A percentile compares a stretch with the other conserved stretches of the same genome.
phyloP scores from a whole-genome alignment of 1,139 yeast species.

The Lodderomyces margitis region DNA sequence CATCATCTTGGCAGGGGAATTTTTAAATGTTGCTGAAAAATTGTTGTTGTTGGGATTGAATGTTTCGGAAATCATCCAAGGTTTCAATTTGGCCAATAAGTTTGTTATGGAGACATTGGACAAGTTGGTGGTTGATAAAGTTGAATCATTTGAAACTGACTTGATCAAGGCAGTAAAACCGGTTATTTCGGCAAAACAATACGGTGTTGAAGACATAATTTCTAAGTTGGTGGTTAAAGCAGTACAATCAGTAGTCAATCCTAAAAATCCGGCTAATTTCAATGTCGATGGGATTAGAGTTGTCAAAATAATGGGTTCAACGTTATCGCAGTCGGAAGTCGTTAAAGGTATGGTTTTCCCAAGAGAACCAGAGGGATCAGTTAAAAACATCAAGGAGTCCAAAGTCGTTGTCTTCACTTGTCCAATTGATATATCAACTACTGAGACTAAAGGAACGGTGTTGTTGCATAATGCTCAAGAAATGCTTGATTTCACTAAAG shows the following conservation, averaged over 20 bases:
- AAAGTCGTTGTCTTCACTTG: slow-evolving; percentile 93
- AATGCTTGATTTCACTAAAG: slow-evolving; percentile 93
- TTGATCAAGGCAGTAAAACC: slow-evolving; percentile 77
- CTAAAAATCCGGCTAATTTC: slow-evolving; percentile 59
- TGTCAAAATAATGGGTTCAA: slow-evolving; percentile 93
- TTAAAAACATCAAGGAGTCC: slow-evolving; percentile 65
- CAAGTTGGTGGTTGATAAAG: slow-evolving; percentile 58
- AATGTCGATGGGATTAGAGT: slow-evolving; percentile 93
- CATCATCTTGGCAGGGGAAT: slow-evolving; percentile 79
- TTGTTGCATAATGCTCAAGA: slow-evolving; percentile 93
- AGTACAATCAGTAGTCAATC: slow-evolving; percentile 69
- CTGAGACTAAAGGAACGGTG: slow-evolving; percentile 98
- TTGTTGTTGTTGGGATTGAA: slow-evolving; percentile 81
- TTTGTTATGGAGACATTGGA: slow-evolving; percentile 71
- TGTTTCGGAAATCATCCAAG: slow-evolving; percentile 87
- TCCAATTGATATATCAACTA: slow-evolving; percentile 90
- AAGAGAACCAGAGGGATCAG: slow-evolving; percentile 89
- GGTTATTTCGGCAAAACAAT: slow-evolving; percentile 91
- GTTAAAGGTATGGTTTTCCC: slow-evolving; percentile 98
- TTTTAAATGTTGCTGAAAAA: slow-evolving; percentile 80
- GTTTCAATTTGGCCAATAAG: slow-evolving; percentile 79
- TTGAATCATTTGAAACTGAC: slow-evolving; percentile 52
- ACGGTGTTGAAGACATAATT: slow-evolving; percentile 78
- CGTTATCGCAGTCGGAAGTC: slow-evolving; percentile 71
- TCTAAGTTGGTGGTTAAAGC: slow-evolving; percentile 86